Percentiles rank a stretch among this genome's conserved stretches.
These are phyloP conservation scores for Leccinellum albellum DNA, from an alignment of 768 basidiomycete genomes.

Conservation along the genomic window DNA sequence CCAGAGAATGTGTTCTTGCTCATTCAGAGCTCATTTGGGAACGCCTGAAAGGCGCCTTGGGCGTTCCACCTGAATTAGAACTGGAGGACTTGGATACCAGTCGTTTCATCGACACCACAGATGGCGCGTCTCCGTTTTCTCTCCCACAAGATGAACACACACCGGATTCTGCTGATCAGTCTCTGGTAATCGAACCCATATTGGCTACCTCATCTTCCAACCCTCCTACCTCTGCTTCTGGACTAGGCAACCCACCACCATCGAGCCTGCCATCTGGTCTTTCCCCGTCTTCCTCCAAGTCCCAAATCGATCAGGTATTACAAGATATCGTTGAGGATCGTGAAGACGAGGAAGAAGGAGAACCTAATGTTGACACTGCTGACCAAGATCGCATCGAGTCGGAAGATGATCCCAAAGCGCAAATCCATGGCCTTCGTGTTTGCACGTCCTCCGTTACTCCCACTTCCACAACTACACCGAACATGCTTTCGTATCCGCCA, in stretches of 20 bases:
- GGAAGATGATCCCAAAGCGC: conserved; percentile 23
- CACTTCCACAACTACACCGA: conserved; percentile 22
- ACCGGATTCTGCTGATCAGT: conserved; percentile 1
- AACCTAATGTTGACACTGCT: conserved; percentile 9
- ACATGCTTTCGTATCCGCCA: conserved; percentile 23
- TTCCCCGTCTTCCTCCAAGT: conserved; percentile 25
- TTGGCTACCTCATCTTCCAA: conserved; percentile 34
- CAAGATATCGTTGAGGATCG: conserved; percentile 49
- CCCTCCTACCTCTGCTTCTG: conserved; percentile 14
- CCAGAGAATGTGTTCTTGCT: conserved; percentile 70
- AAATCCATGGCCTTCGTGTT: conserved; percentile 58
- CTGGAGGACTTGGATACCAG: conserved; percentile 40
- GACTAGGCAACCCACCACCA: conserved; percentile 33
- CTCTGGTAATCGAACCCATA: conserved; percentile 51
- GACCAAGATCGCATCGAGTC: conserved; percentile 18
- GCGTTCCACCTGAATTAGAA: conserved; percentile 82
- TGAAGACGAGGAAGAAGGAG: conserved; percentile 53
- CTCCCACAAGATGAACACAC: not conserved
- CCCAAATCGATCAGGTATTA: conserved; percentile 34
- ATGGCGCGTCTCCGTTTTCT: not conserved
- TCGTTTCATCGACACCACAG: not conserved
- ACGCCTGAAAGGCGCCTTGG: conserved; percentile 80
- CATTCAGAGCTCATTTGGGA: conserved; percentile 91
- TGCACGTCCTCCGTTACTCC: conserved; percentile 40
- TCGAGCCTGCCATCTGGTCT: conserved; percentile 34